These are phyloP conservation scores for Colletotrichum musae DNA, from an alignment of 2,329 filamentous ascomycete genomes.

Conservation along the genomic window DNA sequence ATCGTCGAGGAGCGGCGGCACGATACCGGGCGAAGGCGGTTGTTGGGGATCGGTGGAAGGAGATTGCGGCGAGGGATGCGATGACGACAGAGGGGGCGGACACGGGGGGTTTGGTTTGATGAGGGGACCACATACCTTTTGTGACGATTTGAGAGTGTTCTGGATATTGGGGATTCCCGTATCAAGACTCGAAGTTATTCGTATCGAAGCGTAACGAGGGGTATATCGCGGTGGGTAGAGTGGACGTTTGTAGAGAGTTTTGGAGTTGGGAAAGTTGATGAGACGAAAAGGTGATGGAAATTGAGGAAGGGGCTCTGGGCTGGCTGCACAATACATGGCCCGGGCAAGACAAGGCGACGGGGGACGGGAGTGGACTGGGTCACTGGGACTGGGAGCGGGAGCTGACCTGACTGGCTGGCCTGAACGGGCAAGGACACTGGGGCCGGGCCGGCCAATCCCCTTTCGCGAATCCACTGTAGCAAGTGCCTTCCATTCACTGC, in stretches of 20 bases:
- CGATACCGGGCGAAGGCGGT: conserved; percentile 17
- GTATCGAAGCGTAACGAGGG: conserved; percentile 39
- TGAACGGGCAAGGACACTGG: conserved; percentile 32
- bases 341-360: conserved; percentile 41
- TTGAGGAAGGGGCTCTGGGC: conserved; percentile 50
- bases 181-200: conserved; percentile 29
- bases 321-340: conserved; percentile 43
- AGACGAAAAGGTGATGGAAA: conserved; percentile 52
- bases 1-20: conserved; percentile 30
- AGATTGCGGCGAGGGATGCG: conserved; percentile 47
- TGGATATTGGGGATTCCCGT: conserved; percentile 33
- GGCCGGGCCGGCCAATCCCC: conserved; percentile 35
- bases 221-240: conserved; percentile 42
- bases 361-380: conserved; percentile 10
- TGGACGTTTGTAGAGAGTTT: conserved; percentile 47
- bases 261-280: conserved; percentile 50
- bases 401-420: conserved; percentile 33
- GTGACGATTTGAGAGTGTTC: conserved; percentile 41
- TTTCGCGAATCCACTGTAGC: conserved; percentile 35
- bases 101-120: conserved; percentile 43
- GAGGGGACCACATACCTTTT: conserved; percentile 43
- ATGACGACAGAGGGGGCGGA: conserved; percentile 57
- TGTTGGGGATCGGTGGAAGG: conserved; percentile 38
- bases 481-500: conserved; percentile 17
- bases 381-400: conserved; percentile 32